A percentile compares a stretch with the other conserved stretches of the same genome.
These are phyloP conservation scores for Penicillium freii DNA, from an alignment of 2,329 filamentous ascomycete genomes.

Conservation along the genomic window DNA sequence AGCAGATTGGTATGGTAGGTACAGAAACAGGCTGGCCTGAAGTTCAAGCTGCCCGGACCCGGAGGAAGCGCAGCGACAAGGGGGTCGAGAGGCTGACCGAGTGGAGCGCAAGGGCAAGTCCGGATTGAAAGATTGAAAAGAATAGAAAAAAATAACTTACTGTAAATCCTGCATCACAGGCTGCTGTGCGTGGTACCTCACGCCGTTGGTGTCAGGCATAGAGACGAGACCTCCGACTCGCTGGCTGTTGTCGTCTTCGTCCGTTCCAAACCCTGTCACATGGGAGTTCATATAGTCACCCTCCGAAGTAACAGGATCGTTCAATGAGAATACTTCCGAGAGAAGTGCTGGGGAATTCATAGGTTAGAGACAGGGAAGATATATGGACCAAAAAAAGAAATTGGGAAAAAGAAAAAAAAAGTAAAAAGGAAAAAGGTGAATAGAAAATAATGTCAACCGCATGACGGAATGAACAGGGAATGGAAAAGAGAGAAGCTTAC, in stretches of 20 bases:
- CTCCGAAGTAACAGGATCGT: constrained; percentile 40
- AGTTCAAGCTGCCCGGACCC: constrained; percentile 34
- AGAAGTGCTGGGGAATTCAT: constrained; percentile 27
- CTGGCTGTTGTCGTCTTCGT: constrained; percentile 50
- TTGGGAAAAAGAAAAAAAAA: constrained; percentile 7
- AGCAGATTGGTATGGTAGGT: constrained; percentile 28
- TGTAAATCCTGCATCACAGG: constrained; percentile 52
- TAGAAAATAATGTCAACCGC: constrained; percentile 8
- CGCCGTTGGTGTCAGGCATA: constrained; percentile 48
- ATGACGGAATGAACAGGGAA: constrained; percentile 7
- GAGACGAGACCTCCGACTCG: constrained; percentile 51
- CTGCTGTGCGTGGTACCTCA: constrained; percentile 54
- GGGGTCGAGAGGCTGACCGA: constrained; percentile 29
- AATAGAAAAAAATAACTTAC: constrained; percentile 48
- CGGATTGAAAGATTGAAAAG: constrained; percentile 46
- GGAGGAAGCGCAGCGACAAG: constrained; percentile 33
- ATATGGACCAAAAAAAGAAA: constrained; percentile 13
- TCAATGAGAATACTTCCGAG: constrained; percentile 40
- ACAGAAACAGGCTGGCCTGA: constrained; percentile 27
- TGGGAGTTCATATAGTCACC: constrained; percentile 41
- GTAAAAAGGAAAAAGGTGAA: background rate
- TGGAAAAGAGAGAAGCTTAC: constrained; percentile 16
- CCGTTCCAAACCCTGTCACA: constrained; percentile 36
- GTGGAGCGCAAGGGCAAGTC: constrained; percentile 34
- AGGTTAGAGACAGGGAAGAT: constrained; percentile 9